Evolutionary conservation across 2,329 filamentous ascomycete species (phyloP), one percentile per base, ranked within the genome.

Genomic region (Phyllosticta citribraziliensis): DNA sequence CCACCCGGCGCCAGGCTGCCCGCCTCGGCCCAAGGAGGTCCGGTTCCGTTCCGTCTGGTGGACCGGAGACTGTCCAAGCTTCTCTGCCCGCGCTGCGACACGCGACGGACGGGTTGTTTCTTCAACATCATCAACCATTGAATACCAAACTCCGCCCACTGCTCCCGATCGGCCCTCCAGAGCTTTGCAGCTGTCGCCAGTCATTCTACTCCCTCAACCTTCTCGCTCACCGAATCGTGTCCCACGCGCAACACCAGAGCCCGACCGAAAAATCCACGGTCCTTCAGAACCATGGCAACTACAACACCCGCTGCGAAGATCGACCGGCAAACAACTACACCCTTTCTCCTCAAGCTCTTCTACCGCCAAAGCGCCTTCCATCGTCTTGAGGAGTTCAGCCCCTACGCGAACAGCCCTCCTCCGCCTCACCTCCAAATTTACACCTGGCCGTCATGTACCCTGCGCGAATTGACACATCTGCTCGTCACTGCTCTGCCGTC

Each of bases 321-420:
- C 67, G 84, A 91, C 71, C 85, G 87, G 64, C 82, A 89, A 69
- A 81, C 82, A 55, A 88, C 85, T 12, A 85, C 88, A 2, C 92
- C 91, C 5, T 96, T 96, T 75, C 83, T 93, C 64, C 79, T 96
- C 19, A 91, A 89, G 71, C 82, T 96, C 63, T 96, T 92, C 78
- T 95, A 93, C 75, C 85, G 86, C 63, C 84, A 81, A 17, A 84
- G 86, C 69, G 80, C 82, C 52, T 92, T 91, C 69, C 87, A 93
- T 74, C 83, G 84, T 65, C 82, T 85, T 35, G 84, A 88, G 63
- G 88, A 93, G 66, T 91, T 94, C 72, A 70, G 73, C 54, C 73
- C 77, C 27, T 69, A 72, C 25, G 73, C 83, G 66, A 70, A 84
- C 20, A 70, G 78, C 61, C 75, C 82, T 57, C 80, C 89, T 22